phyloP scores from a whole-genome alignment of 768 basidiomycete species.

The Mycena alexandri region DNA sequence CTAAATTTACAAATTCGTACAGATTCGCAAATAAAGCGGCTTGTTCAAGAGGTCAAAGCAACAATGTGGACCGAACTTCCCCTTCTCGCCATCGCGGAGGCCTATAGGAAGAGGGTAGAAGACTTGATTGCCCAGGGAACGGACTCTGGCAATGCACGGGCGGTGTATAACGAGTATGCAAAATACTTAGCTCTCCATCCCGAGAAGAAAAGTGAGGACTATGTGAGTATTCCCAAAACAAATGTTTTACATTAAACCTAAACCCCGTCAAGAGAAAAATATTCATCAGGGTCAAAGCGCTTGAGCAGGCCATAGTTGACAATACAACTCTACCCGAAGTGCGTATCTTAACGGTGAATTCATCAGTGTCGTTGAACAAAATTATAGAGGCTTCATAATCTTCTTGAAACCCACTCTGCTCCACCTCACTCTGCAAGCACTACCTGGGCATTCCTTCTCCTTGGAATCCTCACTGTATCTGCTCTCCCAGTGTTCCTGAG shows the following conservation, averaged over 20 bases:
- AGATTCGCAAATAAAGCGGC: background rate
- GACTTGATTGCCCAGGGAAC: background rate
- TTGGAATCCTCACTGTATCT: too few species aligned
- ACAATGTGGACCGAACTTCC: conserved; percentile 1
- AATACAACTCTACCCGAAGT: background rate
- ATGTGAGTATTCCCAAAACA: conserved; percentile 1
- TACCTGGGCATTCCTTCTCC: too few species aligned
- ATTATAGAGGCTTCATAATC: background rate
- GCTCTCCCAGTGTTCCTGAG: too few species aligned
- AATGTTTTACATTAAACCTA: background rate
- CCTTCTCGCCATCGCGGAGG: conserved; percentile 19
- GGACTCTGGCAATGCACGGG: background rate
- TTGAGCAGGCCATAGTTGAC: background rate
- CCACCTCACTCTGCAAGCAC: too few species aligned
- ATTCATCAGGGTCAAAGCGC: background rate
- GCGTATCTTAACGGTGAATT: background rate
- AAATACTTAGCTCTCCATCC: conserved; percentile 6
- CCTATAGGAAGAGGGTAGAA: conserved; percentile 19
- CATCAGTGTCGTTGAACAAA: background rate
- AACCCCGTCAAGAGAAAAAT: background rate
- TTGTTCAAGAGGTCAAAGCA: background rate
- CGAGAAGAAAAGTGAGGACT: background rate
- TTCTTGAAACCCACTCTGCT: background rate
- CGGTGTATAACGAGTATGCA: conserved; percentile 9
- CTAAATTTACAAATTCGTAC: too few species aligned